Conservation (phyloP, 805 yeast species). For the Wickerhamiella sorbophila region DNA sequence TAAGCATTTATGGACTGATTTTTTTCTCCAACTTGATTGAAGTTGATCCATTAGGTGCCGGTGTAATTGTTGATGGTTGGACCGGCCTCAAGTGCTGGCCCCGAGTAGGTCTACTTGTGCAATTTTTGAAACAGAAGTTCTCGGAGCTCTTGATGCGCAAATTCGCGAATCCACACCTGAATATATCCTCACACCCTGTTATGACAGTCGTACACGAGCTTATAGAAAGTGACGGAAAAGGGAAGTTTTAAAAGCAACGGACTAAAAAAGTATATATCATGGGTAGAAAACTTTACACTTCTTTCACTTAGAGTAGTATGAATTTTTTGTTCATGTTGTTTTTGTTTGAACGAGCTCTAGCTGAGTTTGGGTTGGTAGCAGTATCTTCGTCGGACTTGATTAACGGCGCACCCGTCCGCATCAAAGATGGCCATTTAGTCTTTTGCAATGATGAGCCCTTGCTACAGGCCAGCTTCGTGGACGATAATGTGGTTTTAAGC, state of each 20-base stretch:
- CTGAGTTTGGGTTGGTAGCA: conserved; percentile 12
- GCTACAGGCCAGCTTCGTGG: conserved; percentile 9
- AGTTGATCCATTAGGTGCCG: conserved; percentile 49
- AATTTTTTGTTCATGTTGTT: neutral
- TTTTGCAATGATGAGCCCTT: conserved; percentile 12
- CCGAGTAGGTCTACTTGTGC: conserved; percentile 75
- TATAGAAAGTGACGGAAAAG: conserved; percentile 22
- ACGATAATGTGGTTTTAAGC: conserved; percentile 11
- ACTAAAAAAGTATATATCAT: neutral
- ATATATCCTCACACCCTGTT: conserved; percentile 20
- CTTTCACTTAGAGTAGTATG: neutral
- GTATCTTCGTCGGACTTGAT: conserved; percentile 8
- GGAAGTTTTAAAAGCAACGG: neutral
- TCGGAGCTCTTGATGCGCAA: conserved; percentile 54
- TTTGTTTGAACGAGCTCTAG: neutral
- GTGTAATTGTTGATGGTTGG: conserved; percentile 81
- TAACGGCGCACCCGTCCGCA: conserved; percentile 10
- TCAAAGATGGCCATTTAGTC: conserved; percentile 10
- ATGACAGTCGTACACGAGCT: conserved; percentile 22
- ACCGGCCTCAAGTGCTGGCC: conserved; percentile 86
- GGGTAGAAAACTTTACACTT: neutral
- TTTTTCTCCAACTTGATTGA: conserved; percentile 59
- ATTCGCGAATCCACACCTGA: conserved; percentile 35
- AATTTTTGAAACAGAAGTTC: conserved; percentile 48
- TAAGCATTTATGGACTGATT: conserved; percentile 54